These are phyloP conservation scores for Naganishia sp. DNA, from an alignment of 1,284 basidiomycete species.

Conservation along the genomic window DNA sequence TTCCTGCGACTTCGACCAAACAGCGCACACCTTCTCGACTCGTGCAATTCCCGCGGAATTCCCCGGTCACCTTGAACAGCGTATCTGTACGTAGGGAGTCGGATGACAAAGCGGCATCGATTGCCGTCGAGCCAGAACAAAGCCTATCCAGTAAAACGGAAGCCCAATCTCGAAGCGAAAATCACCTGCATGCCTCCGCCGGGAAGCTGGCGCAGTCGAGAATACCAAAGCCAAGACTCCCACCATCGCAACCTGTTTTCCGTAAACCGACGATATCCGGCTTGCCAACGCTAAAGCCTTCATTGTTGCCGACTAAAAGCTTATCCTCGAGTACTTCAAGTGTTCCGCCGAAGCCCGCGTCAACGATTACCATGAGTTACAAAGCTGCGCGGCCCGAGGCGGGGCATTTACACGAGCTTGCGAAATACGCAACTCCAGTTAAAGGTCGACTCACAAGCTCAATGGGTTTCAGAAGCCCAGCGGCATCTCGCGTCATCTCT, in stretches of 20 bases:
- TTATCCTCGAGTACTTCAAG: not conserved
- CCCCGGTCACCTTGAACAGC: not conserved
- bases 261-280: slow-evolving; percentile 20
- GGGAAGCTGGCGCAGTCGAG: not conserved
- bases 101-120: not conserved
- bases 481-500: slow-evolving; percentile 1
- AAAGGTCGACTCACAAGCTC: slow-evolving; percentile 5
- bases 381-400: slow-evolving; percentile 16
- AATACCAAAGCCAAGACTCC: slow-evolving; percentile 13
- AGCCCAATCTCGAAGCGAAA: not conserved
- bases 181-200: not conserved
- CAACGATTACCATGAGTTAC: not conserved
- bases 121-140: not conserved
- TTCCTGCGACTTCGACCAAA: no score
- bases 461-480: slow-evolving; percentile 14
- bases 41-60: not conserved
- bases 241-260: slow-evolving; percentile 20
- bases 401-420: not conserved
- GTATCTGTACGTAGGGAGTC: no score
- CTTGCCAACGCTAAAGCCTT: slow-evolving; percentile 16
- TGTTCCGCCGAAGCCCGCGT: not conserved
- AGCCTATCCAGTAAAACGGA: not conserved
- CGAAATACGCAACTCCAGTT: slow-evolving; percentile 6
- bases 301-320: slow-evolving; percentile 5
- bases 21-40: no score